Base-by-base conservation (phyloP, 1,284 basidiomycete species). In the Malassezia vespertilionis region DNA sequence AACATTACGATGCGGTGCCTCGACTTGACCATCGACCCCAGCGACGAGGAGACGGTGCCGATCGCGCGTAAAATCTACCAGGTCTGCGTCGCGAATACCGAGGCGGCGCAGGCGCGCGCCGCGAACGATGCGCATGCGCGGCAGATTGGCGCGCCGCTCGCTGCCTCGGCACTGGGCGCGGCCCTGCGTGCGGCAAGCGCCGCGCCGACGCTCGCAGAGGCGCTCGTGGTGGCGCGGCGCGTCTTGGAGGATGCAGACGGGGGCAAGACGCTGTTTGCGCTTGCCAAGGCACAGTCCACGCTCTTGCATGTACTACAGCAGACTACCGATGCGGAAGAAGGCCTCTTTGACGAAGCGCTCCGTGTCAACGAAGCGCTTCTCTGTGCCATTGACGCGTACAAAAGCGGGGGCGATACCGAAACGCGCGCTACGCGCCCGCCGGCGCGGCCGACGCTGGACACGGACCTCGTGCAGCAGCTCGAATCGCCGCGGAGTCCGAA, bases 1-100 rank as follows among this genome's bases (percentile, higher is more conserved):
- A 97, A 96, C 64, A 78, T 79, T 41, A 77, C 80, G 14, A 81
- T 97, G 75, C 78, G 93, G 0, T 97, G 91, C 66, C 75, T 97
- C 40, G 91, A 99, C 72, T 72, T 97, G 36, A 14, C 20, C 14
- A 22, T 34, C 8, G 33, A 38, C 12, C 8, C 26, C 12, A 6
- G 31, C 14, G 30, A 40, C 33, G 26, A 5, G n/a, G n/a, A 34
- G 26, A 8, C 8, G 41, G 14, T 31, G 3, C 12, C 8, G 2
- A 7, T 20, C 27, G 43, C 35, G 11, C 33, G 21, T 10, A 11
- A 20, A 11, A 23, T 44, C 22, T 44, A 44, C 43, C 30, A 27
- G 12, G 22, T 14, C 17, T 37, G 33, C 33, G 12, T 7, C 5
- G 15, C 15, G 21, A 24, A 37, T 23, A 33, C 43, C 20, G 34